A percentile compares a stretch with the other conserved stretches of the same genome.
Evolutionary conservation across 1,284 basidiomycete species (phyloP).

Genomic region (Trichosporon ovoides): DNA sequence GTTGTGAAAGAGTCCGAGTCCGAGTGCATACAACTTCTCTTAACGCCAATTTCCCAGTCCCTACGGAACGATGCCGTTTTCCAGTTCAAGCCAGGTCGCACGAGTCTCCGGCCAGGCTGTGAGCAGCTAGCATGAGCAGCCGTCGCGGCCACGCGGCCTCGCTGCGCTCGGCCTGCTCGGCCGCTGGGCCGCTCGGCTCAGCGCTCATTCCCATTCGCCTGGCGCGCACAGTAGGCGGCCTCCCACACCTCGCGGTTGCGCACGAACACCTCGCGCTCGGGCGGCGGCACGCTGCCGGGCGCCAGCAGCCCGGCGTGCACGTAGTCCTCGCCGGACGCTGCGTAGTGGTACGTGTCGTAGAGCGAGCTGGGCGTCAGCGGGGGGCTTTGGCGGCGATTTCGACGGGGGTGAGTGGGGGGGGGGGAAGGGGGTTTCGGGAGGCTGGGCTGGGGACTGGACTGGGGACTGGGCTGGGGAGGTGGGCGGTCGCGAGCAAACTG

Average conservation of each 20-base stretch:
- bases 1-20: too few relatives aligned
- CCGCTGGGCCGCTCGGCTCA: too few relatives aligned
- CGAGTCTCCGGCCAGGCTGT: too few relatives aligned
- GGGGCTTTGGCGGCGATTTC: background rate
- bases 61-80: too few relatives aligned
- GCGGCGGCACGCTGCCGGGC: background rate
- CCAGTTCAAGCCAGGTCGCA: too few relatives aligned
- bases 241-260: background rate
- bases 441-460: too few relatives aligned
- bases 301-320: background rate
- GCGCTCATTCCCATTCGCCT: background rate
- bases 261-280: background rate
- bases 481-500: too few relatives aligned
- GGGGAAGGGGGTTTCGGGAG: too few relatives aligned
- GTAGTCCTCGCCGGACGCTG: background rate
- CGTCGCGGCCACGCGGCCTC: background rate
- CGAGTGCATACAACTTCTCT: too few relatives aligned
- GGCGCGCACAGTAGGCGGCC: background rate
- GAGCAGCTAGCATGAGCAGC: too few relatives aligned
- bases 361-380: background rate
- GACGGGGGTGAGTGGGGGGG: background rate
- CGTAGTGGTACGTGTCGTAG: constrained; percentile 1
- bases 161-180: background rate
- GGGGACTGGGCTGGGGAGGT: too few relatives aligned
- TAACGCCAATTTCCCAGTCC: too few relatives aligned